A percentile compares a stretch with the other conserved stretches of the same genome.
Conservation (phyloP, 2,329 filamentous ascomycete genomes). For the Monosporascus sp. region DNA sequence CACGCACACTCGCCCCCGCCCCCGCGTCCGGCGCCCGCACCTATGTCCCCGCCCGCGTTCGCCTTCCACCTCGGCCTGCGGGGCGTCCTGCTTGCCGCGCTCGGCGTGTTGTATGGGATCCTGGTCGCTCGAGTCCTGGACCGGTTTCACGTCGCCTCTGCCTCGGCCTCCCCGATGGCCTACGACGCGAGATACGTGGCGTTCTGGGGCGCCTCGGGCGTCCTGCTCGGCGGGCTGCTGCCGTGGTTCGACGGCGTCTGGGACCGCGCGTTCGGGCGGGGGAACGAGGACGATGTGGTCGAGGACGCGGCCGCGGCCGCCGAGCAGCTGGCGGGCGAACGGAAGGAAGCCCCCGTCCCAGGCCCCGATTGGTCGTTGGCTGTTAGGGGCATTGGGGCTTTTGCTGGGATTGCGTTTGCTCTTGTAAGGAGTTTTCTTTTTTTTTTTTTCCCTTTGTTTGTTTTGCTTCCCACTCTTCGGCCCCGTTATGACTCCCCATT, state of each 20-base stretch:
- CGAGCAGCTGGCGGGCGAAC: slow-evolving; percentile 15
- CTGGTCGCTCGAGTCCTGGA: slow-evolving; percentile 77
- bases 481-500: not conserved
- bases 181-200: slow-evolving; percentile 62
- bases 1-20: slow-evolving; percentile 9
- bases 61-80: slow-evolving; percentile 51
- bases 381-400: slow-evolving; percentile 53
- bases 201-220: slow-evolving; percentile 77
- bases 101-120: slow-evolving; percentile 78
- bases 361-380: slow-evolving; percentile 60
- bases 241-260: slow-evolving; percentile 80
- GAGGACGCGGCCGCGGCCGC: slow-evolving; percentile 9
- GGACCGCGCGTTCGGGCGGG: slow-evolving; percentile 46
- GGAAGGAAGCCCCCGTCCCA: slow-evolving; percentile 42
- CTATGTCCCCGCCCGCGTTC: slow-evolving; percentile 22
- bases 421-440: slow-evolving; percentile 57
- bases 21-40: slow-evolving; percentile 14
- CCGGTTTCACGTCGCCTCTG: slow-evolving; percentile 48
- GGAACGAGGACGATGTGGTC: slow-evolving; percentile 8
- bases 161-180: slow-evolving; percentile 32
- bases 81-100: slow-evolving; percentile 62
- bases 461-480: not conserved
- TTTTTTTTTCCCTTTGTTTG: not conserved
- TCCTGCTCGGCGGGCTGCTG: slow-evolving; percentile 70
- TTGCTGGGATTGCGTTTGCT: slow-evolving; percentile 56